Conservation (phyloP, 345 rosid species). For the Eucalyptus lansdowneana region DNA sequence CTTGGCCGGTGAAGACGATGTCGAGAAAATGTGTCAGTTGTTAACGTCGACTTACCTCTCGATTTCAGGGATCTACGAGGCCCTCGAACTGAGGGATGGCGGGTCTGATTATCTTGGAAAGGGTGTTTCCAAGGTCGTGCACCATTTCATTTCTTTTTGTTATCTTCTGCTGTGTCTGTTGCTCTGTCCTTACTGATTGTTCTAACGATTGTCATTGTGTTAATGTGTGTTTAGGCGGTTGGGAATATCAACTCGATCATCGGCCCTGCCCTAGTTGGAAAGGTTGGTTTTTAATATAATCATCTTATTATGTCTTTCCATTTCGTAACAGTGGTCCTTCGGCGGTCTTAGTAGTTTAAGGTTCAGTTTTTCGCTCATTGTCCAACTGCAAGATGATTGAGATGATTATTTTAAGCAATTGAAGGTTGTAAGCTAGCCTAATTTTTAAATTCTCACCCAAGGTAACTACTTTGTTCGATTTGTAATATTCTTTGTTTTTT, state of each 20-base stretch:
- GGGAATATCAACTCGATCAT: constrained; percentile 64
- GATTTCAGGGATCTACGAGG: constrained; percentile 74
- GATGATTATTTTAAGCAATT: not conserved
- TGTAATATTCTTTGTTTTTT: not conserved
- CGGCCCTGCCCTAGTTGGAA: constrained; percentile 86
- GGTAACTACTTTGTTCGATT: not conserved
- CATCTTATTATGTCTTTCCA: not conserved
- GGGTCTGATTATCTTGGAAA: constrained; percentile 95
- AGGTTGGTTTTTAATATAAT: constrained; percentile 21
- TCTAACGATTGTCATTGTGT: not conserved
- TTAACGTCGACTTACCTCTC: not conserved
- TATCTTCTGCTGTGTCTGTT: not conserved
- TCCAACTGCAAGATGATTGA: not conserved
- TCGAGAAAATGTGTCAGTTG: not conserved
- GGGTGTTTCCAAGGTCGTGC: constrained; percentile 75
- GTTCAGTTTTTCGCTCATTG: fast-evolving
- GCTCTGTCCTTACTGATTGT: not conserved
- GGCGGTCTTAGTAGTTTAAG: too few relatives aligned
- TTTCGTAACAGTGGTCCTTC: not conserved
- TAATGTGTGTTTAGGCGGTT: constrained; percentile 44
- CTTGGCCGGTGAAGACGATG: not conserved
- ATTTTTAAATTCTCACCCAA: not conserved
- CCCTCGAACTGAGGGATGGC: constrained; percentile 92
- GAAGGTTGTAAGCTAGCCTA: not conserved
- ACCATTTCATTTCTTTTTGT: not conserved